phyloP scores from a whole-genome alignment of 202 grass and related monocot species.

The Bolboschoenoplectus hybrid region DNA sequence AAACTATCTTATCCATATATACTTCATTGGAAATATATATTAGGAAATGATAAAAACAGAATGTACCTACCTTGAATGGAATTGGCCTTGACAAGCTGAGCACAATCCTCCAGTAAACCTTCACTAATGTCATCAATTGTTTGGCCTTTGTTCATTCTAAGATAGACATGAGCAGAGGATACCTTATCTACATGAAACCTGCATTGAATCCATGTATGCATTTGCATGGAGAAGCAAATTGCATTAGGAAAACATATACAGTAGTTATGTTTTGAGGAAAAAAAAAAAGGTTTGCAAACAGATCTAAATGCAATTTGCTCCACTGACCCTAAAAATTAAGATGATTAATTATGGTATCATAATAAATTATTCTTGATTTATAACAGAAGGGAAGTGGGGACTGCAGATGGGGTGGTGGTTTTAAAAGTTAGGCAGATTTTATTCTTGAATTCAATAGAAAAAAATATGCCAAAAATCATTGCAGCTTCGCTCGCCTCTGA shows the following conservation, averaged over 20 bases:
- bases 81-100: constrained; percentile 90
- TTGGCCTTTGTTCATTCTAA: constrained; percentile 87
- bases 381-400: neutral
- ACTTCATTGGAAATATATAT: neutral
- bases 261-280: neutral
- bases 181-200: constrained; percentile 99
- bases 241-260: constrained; percentile 9
- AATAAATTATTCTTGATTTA: constrained; percentile 16
- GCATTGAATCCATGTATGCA: constrained; percentile 19
- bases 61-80: constrained; percentile 74
- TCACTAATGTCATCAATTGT: constrained; percentile 76
- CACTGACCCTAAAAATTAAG: neutral
- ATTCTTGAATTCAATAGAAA: neutral
- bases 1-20: constrained; percentile 31
- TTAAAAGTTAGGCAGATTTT: neutral
- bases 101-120: constrained; percentile 86
- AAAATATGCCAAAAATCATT: neutral
- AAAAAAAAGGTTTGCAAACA: neutral
- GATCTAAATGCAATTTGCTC: constrained; percentile 19
- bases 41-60: neutral
- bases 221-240: constrained; percentile 23
- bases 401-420: neutral
- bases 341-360: neutral
- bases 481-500: neutral
- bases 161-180: constrained; percentile 95